phyloP scores from a whole-genome alignment of 176 grass and related monocot species.

The Oryza brachyantha region DNA sequence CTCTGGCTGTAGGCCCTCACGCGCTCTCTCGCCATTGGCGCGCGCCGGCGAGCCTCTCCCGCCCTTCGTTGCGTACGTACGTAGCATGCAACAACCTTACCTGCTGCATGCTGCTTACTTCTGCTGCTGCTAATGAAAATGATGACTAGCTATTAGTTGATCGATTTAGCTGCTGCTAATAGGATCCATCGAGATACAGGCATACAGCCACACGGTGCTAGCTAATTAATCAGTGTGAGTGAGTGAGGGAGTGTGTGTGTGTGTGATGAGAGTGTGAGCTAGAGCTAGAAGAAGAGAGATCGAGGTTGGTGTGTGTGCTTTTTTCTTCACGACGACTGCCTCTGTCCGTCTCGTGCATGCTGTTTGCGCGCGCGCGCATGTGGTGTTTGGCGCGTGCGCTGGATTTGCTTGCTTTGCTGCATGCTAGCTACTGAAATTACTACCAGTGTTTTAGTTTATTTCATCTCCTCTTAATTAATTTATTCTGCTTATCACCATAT shows the following conservation, averaged over 20 bases:
- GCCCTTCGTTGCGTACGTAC: no score
- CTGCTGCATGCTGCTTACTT: background rate
- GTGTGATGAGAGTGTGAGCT: background rate
- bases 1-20: constrained; percentile 63
- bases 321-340: constrained; percentile 31
- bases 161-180: background rate
- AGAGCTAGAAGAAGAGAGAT: background rate
- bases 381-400: constrained; percentile 32
- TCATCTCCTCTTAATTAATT: background rate
- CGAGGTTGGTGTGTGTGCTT: constrained; percentile 40
- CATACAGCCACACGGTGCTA: constrained; percentile 8
- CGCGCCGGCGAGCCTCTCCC: no score
- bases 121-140: background rate
- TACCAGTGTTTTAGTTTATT: background rate
- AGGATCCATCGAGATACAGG: constrained; percentile 5
- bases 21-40: background rate
- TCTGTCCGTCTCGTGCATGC: constrained; percentile 19
- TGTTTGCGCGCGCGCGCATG: constrained; percentile 19
- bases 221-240: background rate
- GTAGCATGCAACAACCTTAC: constrained; percentile 3
- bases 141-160: background rate
- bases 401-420: constrained; percentile 46
- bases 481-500: background rate
- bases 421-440: constrained; percentile 3
- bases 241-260: background rate